phyloP scores from a whole-genome alignment of 2,329 filamentous ascomycete species.

The Pseudocercospora eumusae region DNA sequence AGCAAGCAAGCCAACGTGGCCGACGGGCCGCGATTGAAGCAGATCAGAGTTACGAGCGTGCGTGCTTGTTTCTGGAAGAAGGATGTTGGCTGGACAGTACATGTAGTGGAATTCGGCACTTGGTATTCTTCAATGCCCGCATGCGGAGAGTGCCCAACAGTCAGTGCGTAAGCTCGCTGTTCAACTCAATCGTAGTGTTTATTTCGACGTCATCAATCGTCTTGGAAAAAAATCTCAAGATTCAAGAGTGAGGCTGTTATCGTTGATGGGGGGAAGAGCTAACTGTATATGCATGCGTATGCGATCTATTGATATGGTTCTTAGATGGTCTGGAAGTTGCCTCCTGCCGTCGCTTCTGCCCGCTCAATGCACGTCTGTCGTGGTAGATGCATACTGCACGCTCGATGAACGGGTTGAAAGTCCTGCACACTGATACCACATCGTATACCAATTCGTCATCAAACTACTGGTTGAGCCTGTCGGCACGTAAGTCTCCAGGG shows the following conservation, averaged over 20 bases:
- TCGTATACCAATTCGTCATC: background rate
- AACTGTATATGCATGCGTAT: too few species aligned
- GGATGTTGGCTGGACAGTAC: background rate
- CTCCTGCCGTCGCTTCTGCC: background rate
- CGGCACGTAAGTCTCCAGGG: background rate
- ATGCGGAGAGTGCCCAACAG: background rate
- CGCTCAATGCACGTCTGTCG: background rate
- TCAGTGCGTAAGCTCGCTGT: background rate
- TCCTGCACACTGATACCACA: constrained; percentile 3
- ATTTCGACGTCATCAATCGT: background rate
- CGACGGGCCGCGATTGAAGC: too few species aligned
- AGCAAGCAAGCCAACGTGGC: too few species aligned
- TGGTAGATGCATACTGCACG: background rate
- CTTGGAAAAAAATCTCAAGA: too few species aligned
- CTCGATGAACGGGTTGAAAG: background rate
- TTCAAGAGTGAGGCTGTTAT: background rate
- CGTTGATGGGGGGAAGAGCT: background rate
- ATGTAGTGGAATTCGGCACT: background rate
- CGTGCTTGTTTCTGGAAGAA: background rate
- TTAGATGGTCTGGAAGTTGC: too few species aligned
- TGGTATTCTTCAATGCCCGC: background rate
- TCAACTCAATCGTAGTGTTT: background rate
- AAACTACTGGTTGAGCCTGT: background rate
- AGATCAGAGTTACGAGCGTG: too few species aligned
- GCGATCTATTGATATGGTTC: background rate